Base-by-base conservation (phyloP, 2,329 filamentous ascomycete genomes). In the Hymenoscyphus infarciens region DNA sequence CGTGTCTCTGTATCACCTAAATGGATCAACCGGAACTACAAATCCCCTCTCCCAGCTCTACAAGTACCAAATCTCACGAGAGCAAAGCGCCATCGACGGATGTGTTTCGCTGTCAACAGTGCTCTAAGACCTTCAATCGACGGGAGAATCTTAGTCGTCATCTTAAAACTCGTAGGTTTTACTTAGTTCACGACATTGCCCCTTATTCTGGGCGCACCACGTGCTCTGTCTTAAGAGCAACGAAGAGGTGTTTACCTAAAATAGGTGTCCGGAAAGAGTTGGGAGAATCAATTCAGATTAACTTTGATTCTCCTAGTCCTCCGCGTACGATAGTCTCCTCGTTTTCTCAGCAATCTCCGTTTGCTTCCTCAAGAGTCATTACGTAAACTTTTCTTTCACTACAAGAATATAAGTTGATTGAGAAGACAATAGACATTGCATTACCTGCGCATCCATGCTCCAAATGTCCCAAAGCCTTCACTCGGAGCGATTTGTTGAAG, bases 121-220 rank as follows among this genome's bases (percentile, higher is more conserved):
- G 67, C 45, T 49, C 64, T 6, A 70, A 67, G 56, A 35, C 54
- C 1, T 70, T 70, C 57, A 70, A 65, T 59, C 60, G 68, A n/a
- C 61, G 68, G n/a, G 68, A 70, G 31, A 70, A 70, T 58, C 53
- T 70, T 27, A 69, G 66, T 60, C 67, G 68, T 2, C 68, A 70
- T 65, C 53, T 67, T 38, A 70, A 69, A 61, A 67, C 67, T 31
- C 67, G 67, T 69, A 64, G 16, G 64, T 56, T 54, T 22, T 22
- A 22, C 11, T 27, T 31, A 13, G 29, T 31, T 54, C 39, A n/a
- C 39, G 8, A 3, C 16, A 42, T 42, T 8, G n/a, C 16, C n/a
- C 39, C 39, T 42, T n/a, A 42, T 13, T 1, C 5, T 42, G 39
- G 16, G 16, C 16, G 16, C n/a, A 39, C 13, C 39, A n/a, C 19